Conservation (phyloP, 352 stramenopile species). For the Pythium dissotocum region DNA sequence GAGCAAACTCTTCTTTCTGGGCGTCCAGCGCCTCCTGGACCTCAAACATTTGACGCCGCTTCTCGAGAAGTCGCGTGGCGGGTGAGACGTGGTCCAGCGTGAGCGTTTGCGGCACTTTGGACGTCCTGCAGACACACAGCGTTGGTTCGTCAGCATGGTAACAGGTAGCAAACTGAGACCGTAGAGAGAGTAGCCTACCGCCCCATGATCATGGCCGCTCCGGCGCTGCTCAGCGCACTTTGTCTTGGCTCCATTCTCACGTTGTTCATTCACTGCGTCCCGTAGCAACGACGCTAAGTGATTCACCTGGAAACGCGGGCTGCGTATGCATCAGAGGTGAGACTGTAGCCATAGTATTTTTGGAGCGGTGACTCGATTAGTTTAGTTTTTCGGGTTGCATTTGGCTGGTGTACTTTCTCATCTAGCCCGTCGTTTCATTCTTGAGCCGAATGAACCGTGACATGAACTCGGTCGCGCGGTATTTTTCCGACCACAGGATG, state of each 20-base stretch:
- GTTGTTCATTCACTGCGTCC: neutral
- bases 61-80: conserved; percentile 92
- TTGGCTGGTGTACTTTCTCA: neutral
- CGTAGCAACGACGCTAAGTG: neutral
- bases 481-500: conserved; percentile 86
- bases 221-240: conserved; percentile 57
- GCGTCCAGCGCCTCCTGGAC: conserved; percentile 92
- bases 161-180: neutral
- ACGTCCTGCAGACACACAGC: neutral
- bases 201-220: conserved; percentile 72
- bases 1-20: conserved; percentile 93
- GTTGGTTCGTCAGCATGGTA: neutral
- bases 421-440: conserved; percentile 35
- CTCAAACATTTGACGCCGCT: conserved; percentile 95
- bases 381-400: neutral
- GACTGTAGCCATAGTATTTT: conserved; percentile 2
- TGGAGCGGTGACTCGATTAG: neutral
- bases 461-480: conserved; percentile 84
- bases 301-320: neutral
- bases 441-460: conserved; percentile 80
- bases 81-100: conserved; percentile 93
- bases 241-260: conserved; percentile 49
- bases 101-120: conserved; percentile 86
- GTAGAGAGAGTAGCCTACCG: conserved; percentile 25
- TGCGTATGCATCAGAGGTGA: neutral